Evolutionary conservation across 371 early-diverging fungal species (phyloP).

Genomic region (Saksenaea oblongispora): DNA sequence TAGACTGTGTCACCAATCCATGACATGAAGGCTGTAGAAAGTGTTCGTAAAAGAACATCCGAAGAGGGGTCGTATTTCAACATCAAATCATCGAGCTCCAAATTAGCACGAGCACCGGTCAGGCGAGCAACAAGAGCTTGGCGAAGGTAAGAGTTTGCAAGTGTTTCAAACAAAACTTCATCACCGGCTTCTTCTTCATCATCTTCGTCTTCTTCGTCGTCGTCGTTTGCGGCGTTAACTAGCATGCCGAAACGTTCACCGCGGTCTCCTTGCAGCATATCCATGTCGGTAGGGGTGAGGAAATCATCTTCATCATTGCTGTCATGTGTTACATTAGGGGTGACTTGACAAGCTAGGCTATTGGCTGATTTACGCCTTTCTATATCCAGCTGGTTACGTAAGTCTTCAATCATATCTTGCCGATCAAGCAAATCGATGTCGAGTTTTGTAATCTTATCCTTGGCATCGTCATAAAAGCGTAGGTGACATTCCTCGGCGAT

Average conservation of each 20-base stretch:
- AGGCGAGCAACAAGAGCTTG: constrained; percentile 57
- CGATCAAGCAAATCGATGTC: constrained; percentile 34
- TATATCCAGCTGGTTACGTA: constrained; percentile 27
- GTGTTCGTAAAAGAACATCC: constrained; percentile 34
- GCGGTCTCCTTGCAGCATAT: background rate
- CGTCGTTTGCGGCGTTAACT: constrained; percentile 12
- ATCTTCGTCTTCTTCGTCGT: constrained; percentile 22
- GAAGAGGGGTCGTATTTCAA: constrained; percentile 57
- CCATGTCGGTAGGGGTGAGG: constrained; percentile 1
- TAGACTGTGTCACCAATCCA: constrained; percentile 33
- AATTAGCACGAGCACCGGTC: constrained; percentile 54
- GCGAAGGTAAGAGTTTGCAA: constrained; percentile 54
- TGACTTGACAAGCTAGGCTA: background rate
- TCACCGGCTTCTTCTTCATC: constrained; percentile 13
- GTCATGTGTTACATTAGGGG: constrained; percentile 2
- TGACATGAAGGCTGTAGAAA: constrained; percentile 40
- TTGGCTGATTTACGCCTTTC: constrained; percentile 14
- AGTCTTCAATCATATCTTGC: constrained; percentile 28
- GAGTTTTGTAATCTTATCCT: constrained; percentile 23
- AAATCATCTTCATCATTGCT: constrained; percentile 18
- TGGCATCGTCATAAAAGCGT: constrained; percentile 31
- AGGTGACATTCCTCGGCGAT: constrained; percentile 41
- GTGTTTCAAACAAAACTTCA: constrained; percentile 41
- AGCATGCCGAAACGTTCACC: background rate
- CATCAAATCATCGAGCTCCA: constrained; percentile 60